phyloP scores from a whole-genome alignment of 1,284 basidiomycete genomes.

The Phenoliferia sp. region DNA sequence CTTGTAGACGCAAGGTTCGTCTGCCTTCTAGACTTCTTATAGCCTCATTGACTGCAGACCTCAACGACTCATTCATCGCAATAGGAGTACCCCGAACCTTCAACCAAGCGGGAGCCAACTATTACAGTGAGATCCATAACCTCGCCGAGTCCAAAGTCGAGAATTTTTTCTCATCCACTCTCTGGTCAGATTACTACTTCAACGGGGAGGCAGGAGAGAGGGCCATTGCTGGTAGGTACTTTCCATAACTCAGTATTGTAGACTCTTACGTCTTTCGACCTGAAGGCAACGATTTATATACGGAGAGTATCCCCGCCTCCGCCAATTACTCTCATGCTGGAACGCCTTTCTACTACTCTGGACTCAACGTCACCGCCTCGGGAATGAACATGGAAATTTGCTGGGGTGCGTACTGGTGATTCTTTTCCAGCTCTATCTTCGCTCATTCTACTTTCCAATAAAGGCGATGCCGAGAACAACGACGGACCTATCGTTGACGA shows the following conservation, averaged over 20 bases:
- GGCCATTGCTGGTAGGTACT: background rate
- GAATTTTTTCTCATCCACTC: too few species aligned
- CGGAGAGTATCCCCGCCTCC: background rate
- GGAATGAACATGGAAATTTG: background rate
- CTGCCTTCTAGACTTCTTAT: too few species aligned
- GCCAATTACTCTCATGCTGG: background rate
- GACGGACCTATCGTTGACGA: background rate
- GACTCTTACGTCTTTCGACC: background rate
- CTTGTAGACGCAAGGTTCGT: background rate
- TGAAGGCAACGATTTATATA: background rate
- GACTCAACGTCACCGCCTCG: background rate
- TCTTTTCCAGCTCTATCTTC: background rate
- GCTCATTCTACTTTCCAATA: too few species aligned
- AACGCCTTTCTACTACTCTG: background rate
- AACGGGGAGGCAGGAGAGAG: background rate
- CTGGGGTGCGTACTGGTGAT: background rate
- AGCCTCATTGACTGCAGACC: too few species aligned
- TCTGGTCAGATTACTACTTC: too few species aligned
- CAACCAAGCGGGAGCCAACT: background rate
- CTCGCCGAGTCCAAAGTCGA: too few species aligned
- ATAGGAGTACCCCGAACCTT: background rate
- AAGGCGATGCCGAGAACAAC: too few species aligned
- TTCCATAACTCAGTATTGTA: background rate
- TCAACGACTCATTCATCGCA: too few species aligned
- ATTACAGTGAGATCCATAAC: too few species aligned